These are phyloP conservation scores for Boletus semigastroideus DNA, from an alignment of 1,284 basidiomycete species.

Conservation along the genomic window DNA sequence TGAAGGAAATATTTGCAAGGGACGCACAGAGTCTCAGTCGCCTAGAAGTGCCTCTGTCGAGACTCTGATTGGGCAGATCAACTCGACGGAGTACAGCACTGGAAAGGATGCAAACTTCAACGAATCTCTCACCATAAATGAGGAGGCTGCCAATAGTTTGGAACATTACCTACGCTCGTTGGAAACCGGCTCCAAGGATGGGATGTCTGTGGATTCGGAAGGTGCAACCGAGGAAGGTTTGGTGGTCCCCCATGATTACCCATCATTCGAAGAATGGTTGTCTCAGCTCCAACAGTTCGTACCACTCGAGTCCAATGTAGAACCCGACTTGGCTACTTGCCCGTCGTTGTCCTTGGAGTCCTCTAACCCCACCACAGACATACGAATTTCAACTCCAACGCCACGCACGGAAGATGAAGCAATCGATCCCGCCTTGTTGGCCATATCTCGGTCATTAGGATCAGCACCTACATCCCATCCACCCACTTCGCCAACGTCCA, in stretches of 20 bases:
- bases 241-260: conserved; percentile 32
- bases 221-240: conserved; percentile 3
- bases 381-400: not conserved
- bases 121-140: not conserved
- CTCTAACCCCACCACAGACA: not conserved
- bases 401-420: conserved; percentile 19
- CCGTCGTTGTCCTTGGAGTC: conserved; percentile 1
- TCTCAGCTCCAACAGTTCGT: conserved; percentile 45
- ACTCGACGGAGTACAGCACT: not conserved
- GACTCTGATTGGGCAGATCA: conserved; percentile 3
- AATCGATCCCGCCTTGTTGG: conserved; percentile 40
- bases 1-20: not conserved
- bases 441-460: conserved; percentile 20
- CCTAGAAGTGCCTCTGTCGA: conserved; percentile 20
- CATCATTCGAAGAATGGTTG: conserved; percentile 52
- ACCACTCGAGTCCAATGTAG: conserved; percentile 14
- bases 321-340: conserved; percentile 10
- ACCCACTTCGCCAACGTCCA: not conserved
- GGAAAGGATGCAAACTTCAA: not conserved
- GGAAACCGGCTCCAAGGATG: conserved; percentile 8
- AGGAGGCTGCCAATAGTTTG: not conserved
- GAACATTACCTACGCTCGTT: conserved; percentile 1
- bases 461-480: conserved; percentile 1
- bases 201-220: conserved; percentile 4
- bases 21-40: not conserved